Evolutionary conservation across 306 rosid genomes (phyloP).

Genomic region (Vigna radiata): DNA sequence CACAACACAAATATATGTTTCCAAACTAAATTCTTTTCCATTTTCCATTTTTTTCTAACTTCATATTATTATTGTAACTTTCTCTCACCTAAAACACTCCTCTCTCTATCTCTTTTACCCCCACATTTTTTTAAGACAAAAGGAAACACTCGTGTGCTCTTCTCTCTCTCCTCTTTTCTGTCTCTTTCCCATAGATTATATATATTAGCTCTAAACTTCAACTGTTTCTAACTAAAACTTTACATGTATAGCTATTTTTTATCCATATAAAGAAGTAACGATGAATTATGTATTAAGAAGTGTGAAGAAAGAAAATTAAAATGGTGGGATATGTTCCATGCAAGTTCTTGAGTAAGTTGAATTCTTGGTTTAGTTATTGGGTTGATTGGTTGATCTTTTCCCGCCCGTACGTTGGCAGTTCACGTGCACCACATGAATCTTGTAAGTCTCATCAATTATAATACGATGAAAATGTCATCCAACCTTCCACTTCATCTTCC

Average conservation of each 20-base stretch:
- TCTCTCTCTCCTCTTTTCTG: background rate
- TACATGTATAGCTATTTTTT: background rate
- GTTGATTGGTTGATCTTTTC: constrained; percentile 4
- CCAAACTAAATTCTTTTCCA: background rate
- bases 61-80: background rate
- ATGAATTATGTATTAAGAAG: too few species aligned
- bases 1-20: background rate
- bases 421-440: constrained; percentile 50
- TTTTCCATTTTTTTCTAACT: constrained; percentile 2
- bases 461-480: constrained; percentile 5
- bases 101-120: too few species aligned
- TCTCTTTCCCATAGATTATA: constrained; percentile 29
- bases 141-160: too few species aligned
- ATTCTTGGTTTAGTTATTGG: constrained; percentile 1
- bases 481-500: background rate
- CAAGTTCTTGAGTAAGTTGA: background rate
- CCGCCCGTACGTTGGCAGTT: constrained; percentile 17
- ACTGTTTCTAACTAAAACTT: constrained; percentile 42
- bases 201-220: constrained; percentile 12
- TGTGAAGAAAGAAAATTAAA: background rate
- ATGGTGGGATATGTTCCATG: constrained; percentile 15
- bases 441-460: constrained; percentile 5
- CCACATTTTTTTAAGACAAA: too few species aligned
- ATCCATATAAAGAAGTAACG: too few species aligned
- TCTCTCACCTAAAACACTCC: too few species aligned